phyloP scores from a whole-genome alignment of 2,329 filamentous ascomycete species.

The Immersiporthe knoxdaviesiana region DNA sequence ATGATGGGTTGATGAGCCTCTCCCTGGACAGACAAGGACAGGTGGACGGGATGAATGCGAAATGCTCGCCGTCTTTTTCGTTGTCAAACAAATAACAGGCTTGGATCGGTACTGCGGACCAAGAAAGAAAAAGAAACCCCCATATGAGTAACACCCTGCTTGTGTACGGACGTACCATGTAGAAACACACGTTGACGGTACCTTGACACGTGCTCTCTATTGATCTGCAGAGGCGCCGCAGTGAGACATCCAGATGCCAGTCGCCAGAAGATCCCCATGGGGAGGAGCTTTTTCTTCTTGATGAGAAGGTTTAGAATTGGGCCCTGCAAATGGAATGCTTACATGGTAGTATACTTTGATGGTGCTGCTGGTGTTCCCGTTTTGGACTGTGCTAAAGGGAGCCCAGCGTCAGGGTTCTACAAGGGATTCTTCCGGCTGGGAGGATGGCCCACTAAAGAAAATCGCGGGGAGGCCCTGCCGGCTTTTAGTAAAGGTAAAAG shows the following conservation, averaged over 20 bases:
- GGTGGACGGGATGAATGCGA: not conserved
- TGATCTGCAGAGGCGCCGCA: not conserved
- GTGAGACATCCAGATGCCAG: not conserved
- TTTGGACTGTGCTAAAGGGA: not conserved
- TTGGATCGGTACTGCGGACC: not conserved
- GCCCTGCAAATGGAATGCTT: not conserved
- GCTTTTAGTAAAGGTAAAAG: not conserved
- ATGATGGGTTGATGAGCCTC: not conserved
- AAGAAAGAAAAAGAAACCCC: no score
- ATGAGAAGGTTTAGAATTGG: not conserved
- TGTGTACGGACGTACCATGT: not conserved
- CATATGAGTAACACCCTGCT: no score
- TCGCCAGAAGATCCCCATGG: not conserved
- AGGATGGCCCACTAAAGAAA: not conserved
- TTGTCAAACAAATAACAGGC: not conserved
- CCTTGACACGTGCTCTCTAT: not conserved
- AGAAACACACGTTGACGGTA: not conserved
- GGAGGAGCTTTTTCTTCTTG: no score
- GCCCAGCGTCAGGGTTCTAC: not conserved
- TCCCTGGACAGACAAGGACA: not conserved
- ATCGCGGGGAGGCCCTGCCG: constrained; percentile 3
- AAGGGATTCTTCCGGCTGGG: not conserved
- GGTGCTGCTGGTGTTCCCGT: no score
- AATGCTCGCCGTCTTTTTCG: not conserved
- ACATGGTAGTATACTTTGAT: no score